These are phyloP conservation scores for Lactuca saligna DNA, from an alignment of 129 eudicot genomes.

Conservation along the genomic window DNA sequence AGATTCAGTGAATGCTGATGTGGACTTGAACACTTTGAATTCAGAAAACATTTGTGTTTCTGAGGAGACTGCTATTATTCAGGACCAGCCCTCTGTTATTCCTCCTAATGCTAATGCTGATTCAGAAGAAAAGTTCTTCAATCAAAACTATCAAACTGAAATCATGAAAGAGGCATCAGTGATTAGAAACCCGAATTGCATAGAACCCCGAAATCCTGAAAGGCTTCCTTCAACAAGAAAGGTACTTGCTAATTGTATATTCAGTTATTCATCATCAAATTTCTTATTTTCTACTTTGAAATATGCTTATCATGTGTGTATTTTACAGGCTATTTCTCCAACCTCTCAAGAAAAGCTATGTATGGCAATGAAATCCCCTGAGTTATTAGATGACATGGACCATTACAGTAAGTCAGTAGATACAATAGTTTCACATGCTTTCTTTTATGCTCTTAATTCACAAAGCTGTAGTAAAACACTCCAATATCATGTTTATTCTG, in stretches of 20 bases:
- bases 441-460: not conserved
- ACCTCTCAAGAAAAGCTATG: constrained; percentile 70
- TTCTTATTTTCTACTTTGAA: not conserved
- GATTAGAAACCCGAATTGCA: constrained; percentile 12
- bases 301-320: constrained; percentile 7
- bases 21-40: constrained; percentile 23
- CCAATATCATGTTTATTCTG: not conserved
- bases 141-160: constrained; percentile 17
- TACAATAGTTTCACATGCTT: constrained; percentile 2
- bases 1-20: constrained; percentile 30
- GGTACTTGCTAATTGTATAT: constrained; percentile 35
- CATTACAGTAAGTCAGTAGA: constrained; percentile 50
- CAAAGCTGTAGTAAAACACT: not conserved
- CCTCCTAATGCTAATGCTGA: constrained; percentile 14
- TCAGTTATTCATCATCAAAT: constrained; percentile 3
- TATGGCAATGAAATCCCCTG: constrained; percentile 53
- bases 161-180: constrained; percentile 28
- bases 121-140: constrained; percentile 20
- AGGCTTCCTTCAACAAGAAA: constrained; percentile 67
- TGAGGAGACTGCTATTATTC: constrained; percentile 4
- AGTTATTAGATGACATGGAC: constrained; percentile 31
- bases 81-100: constrained; percentile 26
- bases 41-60: constrained; percentile 16
- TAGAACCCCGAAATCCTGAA: constrained; percentile 22
- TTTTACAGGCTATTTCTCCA: constrained; percentile 78